Conservation (phyloP, 306 rosid species). For the Alnus rubra region DNA sequence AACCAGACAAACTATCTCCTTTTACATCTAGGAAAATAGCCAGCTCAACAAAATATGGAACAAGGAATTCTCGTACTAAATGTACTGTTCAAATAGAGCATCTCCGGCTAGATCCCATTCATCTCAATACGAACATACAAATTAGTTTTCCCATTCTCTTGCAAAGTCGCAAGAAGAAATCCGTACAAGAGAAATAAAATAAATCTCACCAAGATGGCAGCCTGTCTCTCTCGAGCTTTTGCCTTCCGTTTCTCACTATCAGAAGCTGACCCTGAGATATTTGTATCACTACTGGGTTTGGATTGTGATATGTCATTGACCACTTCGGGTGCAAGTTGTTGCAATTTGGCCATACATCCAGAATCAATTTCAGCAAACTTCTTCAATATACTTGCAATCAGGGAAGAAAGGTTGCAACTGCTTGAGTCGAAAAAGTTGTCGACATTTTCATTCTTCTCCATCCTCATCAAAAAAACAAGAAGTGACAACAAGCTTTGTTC, state of each 20-base stretch:
- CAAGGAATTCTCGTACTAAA: neutral
- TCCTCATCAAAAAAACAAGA: constrained; percentile 76
- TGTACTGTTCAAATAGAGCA: neutral
- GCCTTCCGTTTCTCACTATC: constrained; percentile 91
- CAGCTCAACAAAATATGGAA: neutral
- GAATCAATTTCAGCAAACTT: constrained; percentile 78
- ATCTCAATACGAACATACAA: neutral
- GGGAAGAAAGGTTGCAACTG: constrained; percentile 61
- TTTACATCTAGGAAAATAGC: constrained; percentile 17
- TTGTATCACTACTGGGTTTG: constrained; percentile 44
- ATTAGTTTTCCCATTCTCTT: neutral
- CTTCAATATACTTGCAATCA: constrained; percentile 74
- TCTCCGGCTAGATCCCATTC: neutral
- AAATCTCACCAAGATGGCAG: constrained; percentile 74
- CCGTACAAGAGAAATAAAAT: constrained; percentile 11
- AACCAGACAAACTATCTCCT: constrained; percentile 20
- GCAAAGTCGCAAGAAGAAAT: neutral
- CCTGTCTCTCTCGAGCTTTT: constrained; percentile 95
- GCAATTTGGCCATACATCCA: constrained; percentile 66
- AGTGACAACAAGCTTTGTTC: constrained; percentile 84
- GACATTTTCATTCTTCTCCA: constrained; percentile 53
- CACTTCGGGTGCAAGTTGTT: constrained; percentile 77
- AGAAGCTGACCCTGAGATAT: constrained; percentile 44
- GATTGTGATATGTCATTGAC: constrained; percentile 48
- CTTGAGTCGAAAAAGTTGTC: constrained; percentile 63